These are phyloP conservation scores for Lactarius tabidus DNA, from an alignment of 768 basidiomycete species.

Conservation along the genomic window DNA sequence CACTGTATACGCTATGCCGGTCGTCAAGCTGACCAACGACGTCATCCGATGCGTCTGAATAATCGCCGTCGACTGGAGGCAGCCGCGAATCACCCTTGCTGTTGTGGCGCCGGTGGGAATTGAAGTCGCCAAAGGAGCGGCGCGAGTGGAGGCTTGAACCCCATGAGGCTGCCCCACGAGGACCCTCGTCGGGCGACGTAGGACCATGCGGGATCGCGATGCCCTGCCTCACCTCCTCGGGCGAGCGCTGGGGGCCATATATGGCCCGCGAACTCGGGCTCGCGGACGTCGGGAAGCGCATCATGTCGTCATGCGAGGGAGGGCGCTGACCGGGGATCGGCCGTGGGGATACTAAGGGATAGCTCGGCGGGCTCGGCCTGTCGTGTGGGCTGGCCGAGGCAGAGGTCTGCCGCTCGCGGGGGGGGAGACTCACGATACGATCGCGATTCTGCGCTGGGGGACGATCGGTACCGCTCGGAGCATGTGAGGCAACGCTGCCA, in stretches of 20 bases:
- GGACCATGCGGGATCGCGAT: conserved; percentile 24
- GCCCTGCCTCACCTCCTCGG: conserved; percentile 24
- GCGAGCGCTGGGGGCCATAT: conserved; percentile 21
- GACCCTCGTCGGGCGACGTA: conserved; percentile 17
- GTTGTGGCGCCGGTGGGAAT: conserved; percentile 12
- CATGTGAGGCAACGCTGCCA: conserved; percentile 15
- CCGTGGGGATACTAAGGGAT: conserved; percentile 8
- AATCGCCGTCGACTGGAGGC: conserved; percentile 8
- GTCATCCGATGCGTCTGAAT: conserved; percentile 20
- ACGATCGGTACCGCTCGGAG: conserved; percentile 13
- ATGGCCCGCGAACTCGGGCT: conserved; percentile 22
- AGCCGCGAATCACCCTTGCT: conserved; percentile 22
- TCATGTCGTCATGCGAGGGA: conserved; percentile 13
- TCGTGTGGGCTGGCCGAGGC: conserved; percentile 24
- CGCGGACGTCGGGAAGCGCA: conserved; percentile 24
- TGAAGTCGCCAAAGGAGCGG: conserved; percentile 20
- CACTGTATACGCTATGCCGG: conserved; percentile 16
- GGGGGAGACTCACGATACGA: conserved; percentile 4
- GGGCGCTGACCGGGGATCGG: conserved; percentile 21
- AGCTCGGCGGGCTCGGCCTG: conserved; percentile 14
- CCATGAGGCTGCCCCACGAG: conserved; percentile 20
- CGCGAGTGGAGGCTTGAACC: conserved; percentile 22
- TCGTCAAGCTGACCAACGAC: conserved; percentile 22
- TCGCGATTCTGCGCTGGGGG: conserved; percentile 24
- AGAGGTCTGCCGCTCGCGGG: conserved; percentile 21